Conservation (phyloP, 495 filamentous ascomycete species). For the Geopyxis carbonaria region DNA sequence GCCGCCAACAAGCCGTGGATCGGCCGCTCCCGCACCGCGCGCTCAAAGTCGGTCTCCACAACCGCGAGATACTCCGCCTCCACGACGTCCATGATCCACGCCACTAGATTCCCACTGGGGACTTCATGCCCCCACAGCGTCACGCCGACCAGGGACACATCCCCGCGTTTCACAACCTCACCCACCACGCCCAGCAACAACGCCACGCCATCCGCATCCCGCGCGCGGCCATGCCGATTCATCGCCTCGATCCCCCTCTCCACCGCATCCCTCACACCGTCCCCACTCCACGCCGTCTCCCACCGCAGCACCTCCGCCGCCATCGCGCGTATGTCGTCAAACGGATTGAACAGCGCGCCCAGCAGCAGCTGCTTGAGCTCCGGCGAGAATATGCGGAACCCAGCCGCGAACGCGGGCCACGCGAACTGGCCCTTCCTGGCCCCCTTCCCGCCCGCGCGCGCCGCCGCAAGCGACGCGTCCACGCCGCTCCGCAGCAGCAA, state of each 20-base stretch:
- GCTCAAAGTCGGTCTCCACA: constrained; percentile 12
- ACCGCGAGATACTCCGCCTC: constrained; percentile 8
- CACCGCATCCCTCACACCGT: constrained; percentile 11
- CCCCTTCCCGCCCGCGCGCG: neutral
- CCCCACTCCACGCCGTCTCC: constrained; percentile 8
- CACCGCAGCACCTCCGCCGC: constrained; percentile 41
- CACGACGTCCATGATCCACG: constrained; percentile 14
- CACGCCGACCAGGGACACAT: neutral
- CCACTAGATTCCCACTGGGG: neutral
- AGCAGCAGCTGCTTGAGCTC: constrained; percentile 38
- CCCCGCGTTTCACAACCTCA: constrained; percentile 7
- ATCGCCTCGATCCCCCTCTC: constrained; percentile 13
- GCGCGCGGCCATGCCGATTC: constrained; percentile 23
- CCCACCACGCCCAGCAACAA: constrained; percentile 7
- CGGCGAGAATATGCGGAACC: constrained; percentile 39
- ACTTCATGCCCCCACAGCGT: neutral
- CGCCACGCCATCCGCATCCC: constrained; percentile 8
- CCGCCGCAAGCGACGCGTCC: constrained; percentile 8
- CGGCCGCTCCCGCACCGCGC: constrained; percentile 14
- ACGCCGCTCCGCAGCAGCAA: constrained; percentile 43
- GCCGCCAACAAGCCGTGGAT: constrained; percentile 20
- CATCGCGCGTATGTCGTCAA: constrained; percentile 68
- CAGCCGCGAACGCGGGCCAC: constrained; percentile 4
- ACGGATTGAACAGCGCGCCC: constrained; percentile 71
- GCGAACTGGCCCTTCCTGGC: constrained; percentile 8